Conservation (phyloP, 2,329 filamentous ascomycete species). For the Penicillium sp. region DNA sequence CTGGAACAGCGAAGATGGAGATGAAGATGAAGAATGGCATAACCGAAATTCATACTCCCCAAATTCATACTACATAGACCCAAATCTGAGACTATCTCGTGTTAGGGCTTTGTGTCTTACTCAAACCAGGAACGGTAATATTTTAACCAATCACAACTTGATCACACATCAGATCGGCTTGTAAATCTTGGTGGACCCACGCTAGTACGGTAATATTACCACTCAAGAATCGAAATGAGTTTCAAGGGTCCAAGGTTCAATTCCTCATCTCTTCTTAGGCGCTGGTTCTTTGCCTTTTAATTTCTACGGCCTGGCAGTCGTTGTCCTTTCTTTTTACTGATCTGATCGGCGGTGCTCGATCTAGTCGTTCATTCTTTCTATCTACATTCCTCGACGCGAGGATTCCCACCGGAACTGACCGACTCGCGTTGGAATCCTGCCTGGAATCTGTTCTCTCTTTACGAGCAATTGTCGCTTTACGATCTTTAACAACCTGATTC, state of each 20-base stretch:
- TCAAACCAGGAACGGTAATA: slow-evolving; percentile 15
- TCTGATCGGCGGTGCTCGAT: slow-evolving; percentile 21
- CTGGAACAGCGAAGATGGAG: no score
- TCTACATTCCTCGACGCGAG: slow-evolving; percentile 20
- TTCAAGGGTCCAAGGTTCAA: slow-evolving; percentile 5
- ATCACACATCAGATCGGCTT: not conserved
- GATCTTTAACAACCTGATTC: not conserved
- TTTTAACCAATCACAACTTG: slow-evolving; percentile 6
- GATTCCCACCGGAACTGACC: slow-evolving; percentile 2
- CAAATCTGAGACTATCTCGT: not conserved
- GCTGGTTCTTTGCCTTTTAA: not conserved
- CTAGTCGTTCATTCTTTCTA: slow-evolving; percentile 25
- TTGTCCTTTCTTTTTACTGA: slow-evolving; percentile 20
- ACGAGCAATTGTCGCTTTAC: slow-evolving; percentile 4
- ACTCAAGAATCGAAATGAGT: no score
- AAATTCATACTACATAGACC: not conserved
- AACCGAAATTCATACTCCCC: no score
- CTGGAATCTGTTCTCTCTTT: slow-evolving; percentile 6
- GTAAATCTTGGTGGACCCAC: slow-evolving; percentile 2
- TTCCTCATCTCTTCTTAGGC: no score
- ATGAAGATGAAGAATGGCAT: no score
- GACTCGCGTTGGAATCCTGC: slow-evolving; percentile 20
- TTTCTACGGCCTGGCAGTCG: slow-evolving; percentile 23
- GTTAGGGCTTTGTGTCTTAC: slow-evolving; percentile 2
- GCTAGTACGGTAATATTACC: not conserved